These are phyloP conservation scores for Yamadazyma paraphyllophila DNA, from an alignment of 805 yeast species.

Conservation along the genomic window DNA sequence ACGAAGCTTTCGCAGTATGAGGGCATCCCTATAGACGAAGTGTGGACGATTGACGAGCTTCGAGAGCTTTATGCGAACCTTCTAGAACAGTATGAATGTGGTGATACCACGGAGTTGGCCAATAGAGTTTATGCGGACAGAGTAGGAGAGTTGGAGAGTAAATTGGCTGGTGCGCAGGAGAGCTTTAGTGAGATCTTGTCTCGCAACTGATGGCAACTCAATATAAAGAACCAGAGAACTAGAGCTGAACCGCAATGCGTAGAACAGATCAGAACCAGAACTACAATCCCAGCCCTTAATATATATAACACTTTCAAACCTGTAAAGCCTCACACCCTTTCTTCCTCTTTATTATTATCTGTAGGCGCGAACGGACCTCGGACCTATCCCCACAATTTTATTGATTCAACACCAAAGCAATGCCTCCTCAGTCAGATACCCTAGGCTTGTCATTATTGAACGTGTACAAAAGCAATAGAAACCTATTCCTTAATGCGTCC, in stretches of 20 bases:
- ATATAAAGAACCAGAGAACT: not conserved
- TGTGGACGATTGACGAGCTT: slow-evolving; percentile 21
- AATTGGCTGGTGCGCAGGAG: slow-evolving; percentile 22
- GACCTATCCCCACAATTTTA: slow-evolving; percentile 7
- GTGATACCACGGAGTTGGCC: slow-evolving; percentile 40
- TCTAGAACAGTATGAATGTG: slow-evolving; percentile 24
- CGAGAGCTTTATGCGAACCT: slow-evolving; percentile 25
- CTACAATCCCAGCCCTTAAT: too few species aligned
- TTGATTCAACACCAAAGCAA: not conserved
- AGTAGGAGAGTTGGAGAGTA: slow-evolving; percentile 30
- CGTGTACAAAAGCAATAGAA: slow-evolving; percentile 40
- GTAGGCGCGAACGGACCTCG: slow-evolving; percentile 5
- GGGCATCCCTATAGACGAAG: slow-evolving; percentile 14
- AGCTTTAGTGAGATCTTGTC: slow-evolving; percentile 18
- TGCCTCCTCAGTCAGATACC: slow-evolving; percentile 7
- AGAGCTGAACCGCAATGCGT: not conserved
- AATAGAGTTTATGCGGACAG: slow-evolving; percentile 31
- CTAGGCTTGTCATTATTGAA: slow-evolving; percentile 28
- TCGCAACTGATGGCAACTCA: not conserved
- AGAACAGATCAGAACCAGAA: too few species aligned
- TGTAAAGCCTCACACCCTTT: too few species aligned
- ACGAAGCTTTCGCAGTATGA: slow-evolving; percentile 22
- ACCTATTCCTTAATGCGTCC: slow-evolving; percentile 39
- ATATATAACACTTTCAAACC: too few species aligned
- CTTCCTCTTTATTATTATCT: not conserved